Evolutionary conservation across 2,329 filamentous ascomycete species (phyloP).

Genomic region (Exophiala aquamarina): DNA sequence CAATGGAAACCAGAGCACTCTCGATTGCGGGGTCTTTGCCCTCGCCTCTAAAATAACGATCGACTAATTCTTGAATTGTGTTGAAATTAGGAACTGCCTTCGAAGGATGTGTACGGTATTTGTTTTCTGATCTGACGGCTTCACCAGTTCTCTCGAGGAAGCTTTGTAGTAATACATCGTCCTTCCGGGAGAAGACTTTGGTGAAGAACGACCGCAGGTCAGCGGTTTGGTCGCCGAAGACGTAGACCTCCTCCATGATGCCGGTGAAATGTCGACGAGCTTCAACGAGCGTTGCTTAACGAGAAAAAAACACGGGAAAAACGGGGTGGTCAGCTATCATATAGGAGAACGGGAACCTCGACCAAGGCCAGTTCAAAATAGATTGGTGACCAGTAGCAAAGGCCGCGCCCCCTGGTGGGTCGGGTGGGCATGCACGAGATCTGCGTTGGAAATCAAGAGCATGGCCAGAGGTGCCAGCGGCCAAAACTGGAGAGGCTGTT

Average conservation of each 20-base stretch:
- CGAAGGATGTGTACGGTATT: slow-evolving; percentile 28
- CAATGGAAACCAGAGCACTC: slow-evolving; percentile 44
- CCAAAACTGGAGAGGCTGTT: slow-evolving; percentile 29
- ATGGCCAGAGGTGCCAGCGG: slow-evolving; percentile 24
- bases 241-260: slow-evolving; percentile 38
- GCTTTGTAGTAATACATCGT: slow-evolving; percentile 41
- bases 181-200: slow-evolving; percentile 41
- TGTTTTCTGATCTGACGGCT: slow-evolving; percentile 43
- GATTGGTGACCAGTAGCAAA: slow-evolving; percentile 22
- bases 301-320: slow-evolving; percentile 13
- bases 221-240: slow-evolving; percentile 49
- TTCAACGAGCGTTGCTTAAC: slow-evolving; percentile 27
- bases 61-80: slow-evolving; percentile 30
- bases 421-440: slow-evolving; percentile 26
- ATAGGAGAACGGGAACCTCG: slow-evolving; percentile 21
- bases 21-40: slow-evolving; percentile 40
- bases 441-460: slow-evolving; percentile 27
- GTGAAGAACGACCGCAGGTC: slow-evolving; percentile 44
- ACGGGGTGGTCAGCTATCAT: slow-evolving; percentile 25
- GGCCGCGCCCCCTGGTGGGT: slow-evolving; percentile 26
- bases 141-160: slow-evolving; percentile 45
- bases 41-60: slow-evolving; percentile 30
- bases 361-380: slow-evolving; percentile 26
- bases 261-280: slow-evolving; percentile 22
- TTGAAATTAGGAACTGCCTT: slow-evolving; percentile 30